A percentile compares a stretch with the other conserved stretches of the same genome.
These are phyloP conservation scores for Eucalyptus tenuipes DNA, from an alignment of 345 rosid genomes.

Conservation along the genomic window DNA sequence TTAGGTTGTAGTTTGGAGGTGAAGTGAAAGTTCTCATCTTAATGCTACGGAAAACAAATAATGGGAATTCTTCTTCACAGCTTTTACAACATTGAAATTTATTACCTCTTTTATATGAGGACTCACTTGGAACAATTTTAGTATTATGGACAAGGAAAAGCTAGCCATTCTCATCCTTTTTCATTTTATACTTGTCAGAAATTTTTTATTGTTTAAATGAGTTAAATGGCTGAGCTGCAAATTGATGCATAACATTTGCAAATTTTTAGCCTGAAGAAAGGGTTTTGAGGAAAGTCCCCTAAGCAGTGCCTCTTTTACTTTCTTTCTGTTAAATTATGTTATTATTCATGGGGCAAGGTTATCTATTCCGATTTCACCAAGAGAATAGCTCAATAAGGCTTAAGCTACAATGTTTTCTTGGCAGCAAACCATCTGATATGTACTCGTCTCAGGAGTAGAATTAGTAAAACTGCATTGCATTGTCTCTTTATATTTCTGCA, in stretches of 20 bases:
- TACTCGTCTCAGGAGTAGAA: neutral
- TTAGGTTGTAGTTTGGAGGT: neutral
- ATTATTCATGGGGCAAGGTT: neutral
- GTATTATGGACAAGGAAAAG: neutral
- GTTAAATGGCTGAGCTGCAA: neutral
- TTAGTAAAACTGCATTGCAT: neutral
- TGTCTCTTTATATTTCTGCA: neutral
- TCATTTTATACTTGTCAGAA: neutral
- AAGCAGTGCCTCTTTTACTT: neutral
- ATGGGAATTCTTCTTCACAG: neutral
- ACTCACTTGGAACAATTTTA: neutral
- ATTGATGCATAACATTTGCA: neutral
- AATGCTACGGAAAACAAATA: neutral
- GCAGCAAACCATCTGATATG: neutral
- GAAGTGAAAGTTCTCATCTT: neutral
- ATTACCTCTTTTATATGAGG: neutral
- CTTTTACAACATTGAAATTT: neutral
- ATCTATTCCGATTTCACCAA: neutral
- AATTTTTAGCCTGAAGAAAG: neutral
- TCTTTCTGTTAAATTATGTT: neutral
- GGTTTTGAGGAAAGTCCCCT: neutral
- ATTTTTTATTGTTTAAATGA: neutral
- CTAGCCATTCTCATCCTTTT: neutral
- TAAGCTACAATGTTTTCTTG: neutral
- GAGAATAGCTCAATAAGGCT: neutral